Evolutionary conservation across 2,329 filamentous ascomycete species (phyloP), one percentile per base, ranked within the genome.

Genomic region (Acrocalymma vagum): DNA sequence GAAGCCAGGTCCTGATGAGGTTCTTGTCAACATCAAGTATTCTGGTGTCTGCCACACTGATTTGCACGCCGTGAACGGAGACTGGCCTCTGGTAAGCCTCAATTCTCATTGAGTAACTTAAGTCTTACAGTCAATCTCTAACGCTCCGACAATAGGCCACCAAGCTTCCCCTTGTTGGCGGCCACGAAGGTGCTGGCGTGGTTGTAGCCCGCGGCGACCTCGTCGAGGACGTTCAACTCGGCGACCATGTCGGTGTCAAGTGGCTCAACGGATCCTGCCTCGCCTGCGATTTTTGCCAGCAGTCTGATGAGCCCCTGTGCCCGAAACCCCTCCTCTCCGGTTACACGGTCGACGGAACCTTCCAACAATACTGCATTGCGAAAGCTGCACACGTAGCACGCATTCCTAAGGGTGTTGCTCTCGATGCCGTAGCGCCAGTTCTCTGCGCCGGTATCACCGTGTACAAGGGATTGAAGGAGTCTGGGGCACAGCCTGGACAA

Each of bases 211-310:
- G 81, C 50, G 92, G 92, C 59, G 78, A 86, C 13, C 81, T 95
- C 23, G 90, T 94, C 52, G 74, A 80, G 3, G 89, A 94, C 58
- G 75, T 95, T 48, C 76, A 67, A 67, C 78, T 96, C 60, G 92
- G 92, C 58, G 90, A 95, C 64, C 78, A 90, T 62, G 93, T 85
- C 48, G 93, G 93, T 67, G 82, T 97, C 72, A 96, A 78, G 78
- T 96, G 91, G 91, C 79, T 96, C 64, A 94, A 96, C 72, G 88
- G 90, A 51, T 86, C 87, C 30, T 96, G 93, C 73, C 78, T 95
- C 48, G 72, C 79, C 52, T 97, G 92, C 76, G 80, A 84, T 58
- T 95, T 89, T 80, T 96, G 92, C 77, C 84, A 87, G 65, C 80
- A 84, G 57, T 72, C 82, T 31, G 88, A 95, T 58, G 92, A 96